Evolutionary conservation across 768 basidiomycete genomes (phyloP).

Genomic region (Phlebiopsis flavidoalba): DNA sequence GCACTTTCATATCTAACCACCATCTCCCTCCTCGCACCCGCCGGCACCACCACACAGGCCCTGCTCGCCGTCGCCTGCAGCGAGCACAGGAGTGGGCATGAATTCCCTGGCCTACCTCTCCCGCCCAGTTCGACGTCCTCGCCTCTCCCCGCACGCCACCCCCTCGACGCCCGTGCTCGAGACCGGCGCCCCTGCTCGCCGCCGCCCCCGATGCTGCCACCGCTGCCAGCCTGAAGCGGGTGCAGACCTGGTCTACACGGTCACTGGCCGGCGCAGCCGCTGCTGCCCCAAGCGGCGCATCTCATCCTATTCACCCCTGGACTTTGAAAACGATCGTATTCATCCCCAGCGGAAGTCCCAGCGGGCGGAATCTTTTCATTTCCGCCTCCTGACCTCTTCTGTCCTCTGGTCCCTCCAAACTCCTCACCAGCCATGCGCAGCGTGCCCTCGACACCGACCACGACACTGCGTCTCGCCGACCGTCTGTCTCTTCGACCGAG

Average conservation of each 20-base stretch:
- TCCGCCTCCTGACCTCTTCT: background rate
- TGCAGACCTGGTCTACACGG: conserved; percentile 53
- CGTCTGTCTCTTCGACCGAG: conserved; percentile 23
- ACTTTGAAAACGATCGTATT: conserved; percentile 55
- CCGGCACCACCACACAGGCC: background rate
- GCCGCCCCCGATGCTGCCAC: conserved; percentile 10
- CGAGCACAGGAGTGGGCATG: conserved; percentile 37
- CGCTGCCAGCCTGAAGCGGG: conserved; percentile 31
- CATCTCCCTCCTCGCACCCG: background rate
- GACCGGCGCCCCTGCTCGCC: conserved; percentile 24
- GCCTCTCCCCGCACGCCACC: conserved; percentile 57
- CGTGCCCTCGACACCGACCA: background rate
- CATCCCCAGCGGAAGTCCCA: conserved; percentile 52
- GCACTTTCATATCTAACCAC: conserved; percentile 7
- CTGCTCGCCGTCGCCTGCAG: conserved; percentile 1
- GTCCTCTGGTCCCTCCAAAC: background rate
- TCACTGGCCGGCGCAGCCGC: conserved; percentile 38
- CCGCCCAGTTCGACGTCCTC: conserved; percentile 75
- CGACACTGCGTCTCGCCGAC: conserved; percentile 17
- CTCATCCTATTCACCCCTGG: conserved; percentile 22
- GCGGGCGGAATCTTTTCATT: conserved; percentile 14
- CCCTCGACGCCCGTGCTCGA: conserved; percentile 47
- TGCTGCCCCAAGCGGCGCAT: conserved; percentile 19
- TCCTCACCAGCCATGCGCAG: conserved; percentile 9
- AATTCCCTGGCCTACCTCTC: conserved; percentile 80